phyloP scores from a whole-genome alignment of 2,329 filamentous ascomycete genomes.

The Scedosporium aurantiacum region DNA sequence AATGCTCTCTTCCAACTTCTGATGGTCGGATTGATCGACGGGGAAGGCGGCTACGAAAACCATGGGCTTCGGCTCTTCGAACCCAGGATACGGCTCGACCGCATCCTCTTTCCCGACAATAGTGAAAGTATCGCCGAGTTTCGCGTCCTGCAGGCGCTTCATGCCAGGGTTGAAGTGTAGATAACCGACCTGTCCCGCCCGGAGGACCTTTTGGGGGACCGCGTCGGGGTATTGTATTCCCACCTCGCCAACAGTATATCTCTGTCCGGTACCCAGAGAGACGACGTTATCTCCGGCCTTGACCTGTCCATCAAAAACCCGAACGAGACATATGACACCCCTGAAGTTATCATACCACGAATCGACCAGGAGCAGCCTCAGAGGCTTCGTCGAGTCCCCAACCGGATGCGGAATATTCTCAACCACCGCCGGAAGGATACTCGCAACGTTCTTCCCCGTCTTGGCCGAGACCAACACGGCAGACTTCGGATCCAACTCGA shows the following conservation, averaged over 20 bases:
- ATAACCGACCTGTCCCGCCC: constrained; percentile 92
- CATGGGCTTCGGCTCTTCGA: constrained; percentile 97
- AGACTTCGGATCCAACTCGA: constrained; percentile 72
- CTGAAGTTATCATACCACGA: constrained; percentile 98
- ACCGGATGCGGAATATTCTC: constrained; percentile 71
- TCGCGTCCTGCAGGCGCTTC: constrained; percentile 92
- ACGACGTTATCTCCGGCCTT: constrained; percentile 74
- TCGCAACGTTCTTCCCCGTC: constrained; percentile 77
- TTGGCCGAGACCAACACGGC: constrained; percentile 75
- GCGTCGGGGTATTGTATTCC: constrained; percentile 92
- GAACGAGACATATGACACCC: constrained; percentile 81
- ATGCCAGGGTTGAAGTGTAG: constrained; percentile 97
- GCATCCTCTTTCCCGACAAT: constrained; percentile 62
- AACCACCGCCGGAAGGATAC: constrained; percentile 76
- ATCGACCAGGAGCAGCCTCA: constrained; percentile 83
- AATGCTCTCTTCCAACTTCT: constrained; percentile 84
- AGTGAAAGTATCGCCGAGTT: constrained; percentile 92
- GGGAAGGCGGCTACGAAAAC: constrained; percentile 97
- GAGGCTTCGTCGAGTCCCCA: constrained; percentile 58
- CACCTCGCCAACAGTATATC: constrained; percentile 91
- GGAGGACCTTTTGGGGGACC: constrained; percentile 66
- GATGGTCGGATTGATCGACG: constrained; percentile 79
- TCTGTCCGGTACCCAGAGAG: constrained; percentile 77
- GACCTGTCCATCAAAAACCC: constrained; percentile 81
- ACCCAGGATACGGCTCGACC: constrained; percentile 77